phyloP scores from a whole-genome alignment of 306 rosid species.

The Prunus padus region DNA sequence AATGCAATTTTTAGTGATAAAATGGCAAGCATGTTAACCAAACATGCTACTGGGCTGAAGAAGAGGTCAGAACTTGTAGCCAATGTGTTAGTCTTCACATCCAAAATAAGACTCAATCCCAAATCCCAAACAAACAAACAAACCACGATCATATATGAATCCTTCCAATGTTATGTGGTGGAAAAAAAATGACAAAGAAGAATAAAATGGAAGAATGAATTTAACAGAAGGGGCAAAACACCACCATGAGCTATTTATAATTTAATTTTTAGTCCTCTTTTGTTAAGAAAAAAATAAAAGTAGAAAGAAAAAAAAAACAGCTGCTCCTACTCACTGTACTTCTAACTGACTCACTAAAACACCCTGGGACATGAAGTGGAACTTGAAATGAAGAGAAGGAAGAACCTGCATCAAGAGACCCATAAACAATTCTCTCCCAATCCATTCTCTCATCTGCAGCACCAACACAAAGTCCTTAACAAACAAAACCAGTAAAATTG shows the following conservation, averaged over 20 bases:
- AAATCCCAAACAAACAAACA: constrained; percentile 17
- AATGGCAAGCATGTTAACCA: no score
- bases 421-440: constrained; percentile 8
- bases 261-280: constrained; percentile 24
- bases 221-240: constrained; percentile 40
- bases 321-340: constrained; percentile 48
- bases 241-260: constrained; percentile 40
- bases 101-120: constrained; percentile 18
- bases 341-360: constrained; percentile 26
- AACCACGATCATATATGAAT: constrained; percentile 13
- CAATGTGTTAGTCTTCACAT: background rate
- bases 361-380: constrained; percentile 35
- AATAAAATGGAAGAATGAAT: constrained; percentile 23
- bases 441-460: constrained; percentile 28
- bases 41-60: no score
- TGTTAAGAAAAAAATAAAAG: constrained; percentile 17
- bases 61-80: no score
- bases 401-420: constrained; percentile 17
- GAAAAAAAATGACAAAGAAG: background rate
- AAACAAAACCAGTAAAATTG: background rate
- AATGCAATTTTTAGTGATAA: background rate
- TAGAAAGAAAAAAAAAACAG: constrained; percentile 1
- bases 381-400: constrained; percentile 7
- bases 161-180: background rate
- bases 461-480: constrained; percentile 14